phyloP scores from a whole-genome alignment of 2,329 filamentous ascomycete genomes.

The Ramichloridium luteum region DNA sequence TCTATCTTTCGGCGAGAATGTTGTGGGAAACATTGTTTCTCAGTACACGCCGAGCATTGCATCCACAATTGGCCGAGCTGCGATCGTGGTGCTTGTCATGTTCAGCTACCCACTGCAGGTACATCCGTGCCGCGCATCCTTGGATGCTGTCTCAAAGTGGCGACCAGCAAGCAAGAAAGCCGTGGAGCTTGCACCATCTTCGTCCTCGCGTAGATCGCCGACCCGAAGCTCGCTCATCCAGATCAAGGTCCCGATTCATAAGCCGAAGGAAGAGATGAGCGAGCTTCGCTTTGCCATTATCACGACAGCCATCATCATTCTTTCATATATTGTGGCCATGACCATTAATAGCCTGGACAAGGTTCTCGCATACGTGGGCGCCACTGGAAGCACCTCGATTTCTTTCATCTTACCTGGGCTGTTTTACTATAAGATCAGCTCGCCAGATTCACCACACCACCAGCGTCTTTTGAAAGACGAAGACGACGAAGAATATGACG shows the following conservation, averaged over 20 bases:
- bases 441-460: conserved; percentile 74
- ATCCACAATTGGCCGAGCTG: conserved; percentile 85
- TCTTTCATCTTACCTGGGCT: conserved; percentile 92
- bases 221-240: conserved; percentile 19
- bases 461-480: conserved; percentile 83
- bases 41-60: conserved; percentile 73
- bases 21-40: conserved; percentile 83
- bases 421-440: conserved; percentile 97
- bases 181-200: conserved; percentile 18
- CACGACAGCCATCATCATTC: conserved; percentile 71
- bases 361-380: conserved; percentile 88
- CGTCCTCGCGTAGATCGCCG: conserved; percentile 17
- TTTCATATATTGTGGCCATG: conserved; percentile 80
- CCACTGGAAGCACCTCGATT: conserved; percentile 87
- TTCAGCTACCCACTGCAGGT: conserved; percentile 94
- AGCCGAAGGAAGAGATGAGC: conserved; percentile 49
- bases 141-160: conserved; percentile 93
- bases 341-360: conserved; percentile 81
- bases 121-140: conserved; percentile 87
- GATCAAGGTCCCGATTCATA: conserved; percentile 13
- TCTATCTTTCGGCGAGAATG: conserved; percentile 81
- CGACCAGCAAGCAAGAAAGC: conserved; percentile 40
- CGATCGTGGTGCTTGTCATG: conserved; percentile 90
- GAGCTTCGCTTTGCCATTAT: conserved; percentile 82
- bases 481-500: conserved; percentile 62